Evolutionary conservation across 2,329 filamentous ascomycete genomes (phyloP).

Genomic region (Fusarium fujikuroi): DNA sequence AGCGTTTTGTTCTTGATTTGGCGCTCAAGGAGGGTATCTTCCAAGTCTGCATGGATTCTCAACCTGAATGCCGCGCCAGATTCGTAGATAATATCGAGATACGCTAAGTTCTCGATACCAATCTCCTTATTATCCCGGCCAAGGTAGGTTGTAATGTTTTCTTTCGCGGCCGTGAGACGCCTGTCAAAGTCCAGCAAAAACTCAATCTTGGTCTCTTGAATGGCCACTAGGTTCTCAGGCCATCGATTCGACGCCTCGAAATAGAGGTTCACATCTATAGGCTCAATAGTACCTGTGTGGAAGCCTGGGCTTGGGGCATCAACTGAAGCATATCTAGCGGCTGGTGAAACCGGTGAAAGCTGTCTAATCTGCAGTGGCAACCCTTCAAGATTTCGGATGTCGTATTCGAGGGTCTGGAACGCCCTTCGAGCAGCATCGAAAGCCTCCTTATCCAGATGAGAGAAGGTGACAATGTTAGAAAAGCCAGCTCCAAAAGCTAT

Average conservation of each 20-base stretch:
- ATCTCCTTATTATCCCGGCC: slow-evolving; percentile 81
- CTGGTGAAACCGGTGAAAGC: slow-evolving; percentile 76
- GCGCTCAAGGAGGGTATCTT: slow-evolving; percentile 83
- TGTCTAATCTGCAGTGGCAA: slow-evolving; percentile 88
- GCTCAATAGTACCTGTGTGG: slow-evolving; percentile 57
- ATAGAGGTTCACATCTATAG: slow-evolving; percentile 84
- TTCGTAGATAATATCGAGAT: slow-evolving; percentile 82
- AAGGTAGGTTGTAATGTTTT: slow-evolving; percentile 72
- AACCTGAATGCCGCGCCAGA: slow-evolving; percentile 81
- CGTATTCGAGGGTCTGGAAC: slow-evolving; percentile 78
- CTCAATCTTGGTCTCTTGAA: slow-evolving; percentile 93
- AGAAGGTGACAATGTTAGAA: slow-evolving; percentile 58
- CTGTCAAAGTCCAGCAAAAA: slow-evolving; percentile 83
- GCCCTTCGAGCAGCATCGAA: slow-evolving; percentile 77
- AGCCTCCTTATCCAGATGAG: slow-evolving; percentile 60
- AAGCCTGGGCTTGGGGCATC: slow-evolving; percentile 54
- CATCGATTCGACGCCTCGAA: slow-evolving; percentile 94
- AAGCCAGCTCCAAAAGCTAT: slow-evolving; percentile 62
- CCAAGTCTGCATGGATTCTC: slow-evolving; percentile 88
- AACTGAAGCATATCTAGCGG: slow-evolving; percentile 79
- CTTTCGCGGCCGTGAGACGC: slow-evolving; percentile 71
- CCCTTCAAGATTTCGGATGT: slow-evolving; percentile 81
- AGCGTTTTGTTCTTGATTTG: slow-evolving; percentile 78
- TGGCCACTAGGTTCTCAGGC: slow-evolving; percentile 91
- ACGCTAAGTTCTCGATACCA: slow-evolving; percentile 79